phyloP scores from a whole-genome alignment of 2,329 filamentous ascomycete species.

The Penicillium hesseltinei region DNA sequence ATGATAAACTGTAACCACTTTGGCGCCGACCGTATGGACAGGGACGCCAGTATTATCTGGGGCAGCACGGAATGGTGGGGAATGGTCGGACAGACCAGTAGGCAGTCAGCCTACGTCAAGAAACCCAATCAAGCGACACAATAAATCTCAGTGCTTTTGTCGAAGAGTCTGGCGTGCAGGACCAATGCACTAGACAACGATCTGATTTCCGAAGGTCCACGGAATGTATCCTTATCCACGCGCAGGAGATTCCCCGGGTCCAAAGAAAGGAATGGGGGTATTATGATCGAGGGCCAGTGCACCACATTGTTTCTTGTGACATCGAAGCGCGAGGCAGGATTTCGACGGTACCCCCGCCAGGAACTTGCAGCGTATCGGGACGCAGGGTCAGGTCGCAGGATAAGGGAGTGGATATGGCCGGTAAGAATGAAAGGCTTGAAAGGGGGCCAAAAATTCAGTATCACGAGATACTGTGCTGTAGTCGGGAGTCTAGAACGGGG shows the following conservation, averaged over 20 bases:
- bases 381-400: not conserved
- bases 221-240: slow-evolving; percentile 16
- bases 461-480: slow-evolving; percentile 6
- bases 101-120: slow-evolving; percentile 9
- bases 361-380: slow-evolving; percentile 1
- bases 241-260: slow-evolving; percentile 13
- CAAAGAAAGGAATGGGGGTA: slow-evolving; percentile 14
- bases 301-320: slow-evolving; percentile 25
- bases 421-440: not conserved
- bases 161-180: slow-evolving; percentile 6
- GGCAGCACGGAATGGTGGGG: slow-evolving; percentile 5
- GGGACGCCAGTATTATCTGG: slow-evolving; percentile 1
- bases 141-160: slow-evolving; percentile 9
- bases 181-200: slow-evolving; percentile 9
- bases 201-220: slow-evolving; percentile 19
- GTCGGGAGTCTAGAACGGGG: slow-evolving; percentile 5
- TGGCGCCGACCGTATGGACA: slow-evolving; percentile 4
- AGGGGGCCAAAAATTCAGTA: not conserved
- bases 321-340: slow-evolving; percentile 13
- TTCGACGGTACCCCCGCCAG: slow-evolving; percentile 7
- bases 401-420: slow-evolving; percentile 17
- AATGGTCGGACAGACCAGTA: slow-evolving; percentile 7
- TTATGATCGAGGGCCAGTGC: slow-evolving; percentile 20
- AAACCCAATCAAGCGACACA: slow-evolving; percentile 10
- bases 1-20: slow-evolving; percentile 11